Evolutionary conservation across 768 basidiomycete genomes (phyloP).

Genomic region (Pilatotrama ljubarskyi): DNA sequence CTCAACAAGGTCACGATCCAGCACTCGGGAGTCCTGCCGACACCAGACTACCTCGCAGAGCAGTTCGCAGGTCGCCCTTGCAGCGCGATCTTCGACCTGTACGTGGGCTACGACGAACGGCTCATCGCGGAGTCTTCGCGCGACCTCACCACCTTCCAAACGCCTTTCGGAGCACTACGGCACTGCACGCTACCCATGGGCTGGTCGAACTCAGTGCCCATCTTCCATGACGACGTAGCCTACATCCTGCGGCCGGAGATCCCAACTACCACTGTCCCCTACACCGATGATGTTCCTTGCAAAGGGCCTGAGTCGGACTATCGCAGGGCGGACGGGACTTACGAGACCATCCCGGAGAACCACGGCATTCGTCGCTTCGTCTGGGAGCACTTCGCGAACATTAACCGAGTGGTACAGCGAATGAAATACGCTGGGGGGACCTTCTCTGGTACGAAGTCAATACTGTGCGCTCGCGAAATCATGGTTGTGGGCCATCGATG

Average conservation of each 20-base stretch:
- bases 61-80: constrained; percentile 24
- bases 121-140: constrained; percentile 30
- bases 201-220: constrained; percentile 40
- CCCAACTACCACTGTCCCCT: constrained; percentile 27
- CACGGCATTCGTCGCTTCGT: constrained; percentile 35
- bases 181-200: constrained; percentile 42
- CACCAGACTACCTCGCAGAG: constrained; percentile 25
- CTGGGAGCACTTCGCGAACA: constrained; percentile 37
- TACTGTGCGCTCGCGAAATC: background rate
- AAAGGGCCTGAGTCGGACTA: constrained; percentile 38
- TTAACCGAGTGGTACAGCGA: constrained; percentile 23
- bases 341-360: constrained; percentile 40
- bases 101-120: constrained; percentile 37
- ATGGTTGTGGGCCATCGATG: constrained; percentile 36
- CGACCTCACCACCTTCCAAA: constrained; percentile 45
- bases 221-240: constrained; percentile 40
- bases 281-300: constrained; percentile 41
- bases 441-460: constrained; percentile 9
- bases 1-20: constrained; percentile 14
- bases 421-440: constrained; percentile 32
- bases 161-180: constrained; percentile 35
- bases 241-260: constrained; percentile 17
- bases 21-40: constrained; percentile 14
- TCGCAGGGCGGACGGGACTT: constrained; percentile 27
- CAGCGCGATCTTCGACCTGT: constrained; percentile 12